A percentile compares a stretch with the other conserved stretches of the same genome.
Conservation (phyloP, 331 rosid genomes). For the Acacia concinna region DNA sequence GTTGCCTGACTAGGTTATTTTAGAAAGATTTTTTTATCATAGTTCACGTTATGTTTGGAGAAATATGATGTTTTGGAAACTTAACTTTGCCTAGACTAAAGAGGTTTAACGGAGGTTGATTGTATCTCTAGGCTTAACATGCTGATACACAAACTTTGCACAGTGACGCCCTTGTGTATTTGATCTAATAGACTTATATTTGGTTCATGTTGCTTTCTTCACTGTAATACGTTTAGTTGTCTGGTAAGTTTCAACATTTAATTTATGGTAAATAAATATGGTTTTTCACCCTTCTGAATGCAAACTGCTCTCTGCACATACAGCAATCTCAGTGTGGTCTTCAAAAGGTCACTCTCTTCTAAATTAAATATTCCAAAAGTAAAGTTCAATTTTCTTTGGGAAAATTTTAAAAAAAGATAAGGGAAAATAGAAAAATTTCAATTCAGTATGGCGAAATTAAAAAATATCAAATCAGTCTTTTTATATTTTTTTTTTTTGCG, state of each 20-base stretch:
- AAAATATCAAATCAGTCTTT: too few species aligned
- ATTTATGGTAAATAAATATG: neutral
- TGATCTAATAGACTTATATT: neutral
- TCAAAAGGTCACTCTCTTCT: neutral
- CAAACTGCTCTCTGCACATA: neutral
- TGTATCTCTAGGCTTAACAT: neutral
- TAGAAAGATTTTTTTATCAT: constrained; percentile 24
- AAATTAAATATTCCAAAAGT: neutral
- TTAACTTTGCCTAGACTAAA: constrained; percentile 1
- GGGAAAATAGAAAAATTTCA: too few species aligned
- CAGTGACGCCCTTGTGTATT: neutral
- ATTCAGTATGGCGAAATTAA: too few species aligned
- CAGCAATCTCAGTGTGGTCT: neutral
- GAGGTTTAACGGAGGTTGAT: neutral
- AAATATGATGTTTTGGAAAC: constrained; percentile 10
- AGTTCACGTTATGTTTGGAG: constrained; percentile 1
- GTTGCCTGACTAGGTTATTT: neutral
- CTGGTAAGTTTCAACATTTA: neutral
- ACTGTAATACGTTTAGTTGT: neutral
- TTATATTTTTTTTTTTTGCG: too few species aligned
- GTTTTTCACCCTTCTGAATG: neutral
- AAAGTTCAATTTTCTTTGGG: neutral
- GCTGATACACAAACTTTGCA: neutral
- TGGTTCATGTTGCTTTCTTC: constrained; percentile 3
- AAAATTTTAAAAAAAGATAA: too few species aligned